Percentiles rank a stretch among this genome's conserved stretches.
Evolutionary conservation across 2,329 filamentous ascomycete species (phyloP).

Genomic region (Fusarium udum): DNA sequence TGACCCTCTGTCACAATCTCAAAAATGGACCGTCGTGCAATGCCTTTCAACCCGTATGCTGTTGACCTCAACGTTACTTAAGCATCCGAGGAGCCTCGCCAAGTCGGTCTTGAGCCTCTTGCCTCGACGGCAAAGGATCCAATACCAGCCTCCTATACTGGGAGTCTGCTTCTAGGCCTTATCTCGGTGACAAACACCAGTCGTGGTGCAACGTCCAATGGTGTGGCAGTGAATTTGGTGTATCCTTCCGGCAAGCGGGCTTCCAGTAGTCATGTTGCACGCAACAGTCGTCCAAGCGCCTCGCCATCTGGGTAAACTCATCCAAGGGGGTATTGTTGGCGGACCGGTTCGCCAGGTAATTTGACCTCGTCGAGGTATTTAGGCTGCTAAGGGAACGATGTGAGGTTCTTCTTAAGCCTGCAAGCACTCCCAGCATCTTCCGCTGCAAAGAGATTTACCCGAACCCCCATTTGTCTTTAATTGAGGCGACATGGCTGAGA

Average conservation of each 20-base stretch:
- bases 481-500: not conserved
- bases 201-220: not conserved
- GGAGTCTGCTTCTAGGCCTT: not conserved
- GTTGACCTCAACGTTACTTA: not conserved
- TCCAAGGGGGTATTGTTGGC: too few relatives aligned
- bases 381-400: not conserved
- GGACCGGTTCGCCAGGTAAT: accelerated
- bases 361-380: not conserved
- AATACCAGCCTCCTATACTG: not conserved
- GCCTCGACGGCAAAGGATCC: not conserved
- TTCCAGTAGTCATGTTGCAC: not conserved
- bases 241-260: not conserved
- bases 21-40: accelerated
- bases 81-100: not conserved
- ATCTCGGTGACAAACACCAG: not conserved
- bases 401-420: too few relatives aligned
- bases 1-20: not conserved
- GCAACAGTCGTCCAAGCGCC: too few relatives aligned
- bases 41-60: not conserved
- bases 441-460: too few relatives aligned
- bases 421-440: not conserved
- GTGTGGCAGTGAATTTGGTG: not conserved
- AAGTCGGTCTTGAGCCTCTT: accelerated
- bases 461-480: not conserved
- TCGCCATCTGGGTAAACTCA: not conserved